Base-by-base conservation (phyloP, 495 filamentous ascomycete species). In the Penicillium odoratum region DNA sequence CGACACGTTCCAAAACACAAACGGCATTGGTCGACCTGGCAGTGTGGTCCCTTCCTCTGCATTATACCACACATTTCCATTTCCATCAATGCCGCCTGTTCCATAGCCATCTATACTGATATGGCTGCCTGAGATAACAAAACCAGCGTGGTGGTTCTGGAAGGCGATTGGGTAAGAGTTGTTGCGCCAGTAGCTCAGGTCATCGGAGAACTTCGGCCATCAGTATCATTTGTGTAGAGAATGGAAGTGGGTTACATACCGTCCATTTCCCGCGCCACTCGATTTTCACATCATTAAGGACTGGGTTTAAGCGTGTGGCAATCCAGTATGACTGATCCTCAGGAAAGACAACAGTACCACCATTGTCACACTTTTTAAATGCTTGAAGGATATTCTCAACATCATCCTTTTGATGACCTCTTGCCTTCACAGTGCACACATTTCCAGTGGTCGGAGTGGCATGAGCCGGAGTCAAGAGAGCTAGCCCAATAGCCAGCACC, bases 1-100 rank as follows among this genome's bases (percentile, higher is more conserved):
- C 30, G 75, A 78, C 4, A 82, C 78, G 62, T 84, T 85, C 82
- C 82, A 85, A 48, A 81, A 80, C 0, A 85, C 83, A 52, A 85
- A 84, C 1, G 83, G 81, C 81, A 85, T 85, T 1, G 81, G 81
- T 29, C 81, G 68, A 16, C 81, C 80, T 21, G 75, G 72, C 59
- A 75, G 72, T 0, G 81, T 84, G 16, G 57, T 28, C 10, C 80
- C 78, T 52, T 59, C 44, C 18, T 70, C 80, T 70, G 56, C 80
- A 66, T 54, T 80, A 55, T 62, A 85, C 79, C 49, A 78, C 7
- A 74, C 78, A 36, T 79, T 83, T 3, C 82, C 81, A 55, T 82
- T 82, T 30, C 81, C 81, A 51, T 82, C 60, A 54, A 85, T 81
- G 8, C 78, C 78, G 16, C 79, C 80, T 4, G 75, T 83, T 3